A percentile compares a stretch with the other conserved stretches of the same genome.
Conservation (phyloP, 2,329 filamentous ascomycete genomes). For the Fusarium globosum region DNA sequence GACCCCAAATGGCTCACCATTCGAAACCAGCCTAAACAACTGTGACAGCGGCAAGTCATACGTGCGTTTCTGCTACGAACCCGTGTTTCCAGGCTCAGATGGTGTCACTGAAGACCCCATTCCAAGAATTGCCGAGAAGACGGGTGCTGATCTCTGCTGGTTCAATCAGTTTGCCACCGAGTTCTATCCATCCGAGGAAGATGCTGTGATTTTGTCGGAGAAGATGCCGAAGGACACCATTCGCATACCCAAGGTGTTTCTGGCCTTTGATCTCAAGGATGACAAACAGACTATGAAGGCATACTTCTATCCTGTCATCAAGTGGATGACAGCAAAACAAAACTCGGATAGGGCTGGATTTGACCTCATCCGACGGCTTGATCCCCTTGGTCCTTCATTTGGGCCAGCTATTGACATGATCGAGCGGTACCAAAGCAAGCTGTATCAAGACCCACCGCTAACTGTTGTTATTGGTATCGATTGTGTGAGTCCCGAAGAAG, state of each 20-base stretch:
- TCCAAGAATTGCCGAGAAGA: not conserved
- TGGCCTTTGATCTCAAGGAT: conserved; percentile 43
- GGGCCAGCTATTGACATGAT: conserved; percentile 30
- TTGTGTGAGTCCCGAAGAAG: conserved; percentile 40
- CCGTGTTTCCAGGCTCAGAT: conserved; percentile 22
- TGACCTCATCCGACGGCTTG: conserved; percentile 37
- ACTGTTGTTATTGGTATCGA: conserved; percentile 44
- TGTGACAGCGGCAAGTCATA: conserved; percentile 23
- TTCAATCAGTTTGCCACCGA: conserved; percentile 37
- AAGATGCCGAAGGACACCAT: conserved; percentile 30
- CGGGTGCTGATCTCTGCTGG: conserved; percentile 26
- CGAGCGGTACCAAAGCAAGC: conserved; percentile 30
- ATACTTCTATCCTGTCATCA: conserved; percentile 43
- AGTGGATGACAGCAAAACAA: conserved; percentile 38
- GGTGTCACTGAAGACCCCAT: conserved; percentile 15
- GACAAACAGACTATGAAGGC: conserved; percentile 37
- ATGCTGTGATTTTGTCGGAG: conserved; percentile 10
- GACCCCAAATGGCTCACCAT: conserved; percentile 19
- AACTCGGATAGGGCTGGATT: conserved; percentile 38
- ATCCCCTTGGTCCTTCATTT: conserved; percentile 24
- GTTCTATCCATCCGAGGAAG: conserved; percentile 36
- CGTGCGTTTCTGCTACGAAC: conserved; percentile 24
- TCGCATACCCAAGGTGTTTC: conserved; percentile 40
- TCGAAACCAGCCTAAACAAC: conserved; percentile 22
- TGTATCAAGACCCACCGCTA: conserved; percentile 29